Conservation (phyloP, 768 basidiomycete species). For the Suillus decipiens region DNA sequence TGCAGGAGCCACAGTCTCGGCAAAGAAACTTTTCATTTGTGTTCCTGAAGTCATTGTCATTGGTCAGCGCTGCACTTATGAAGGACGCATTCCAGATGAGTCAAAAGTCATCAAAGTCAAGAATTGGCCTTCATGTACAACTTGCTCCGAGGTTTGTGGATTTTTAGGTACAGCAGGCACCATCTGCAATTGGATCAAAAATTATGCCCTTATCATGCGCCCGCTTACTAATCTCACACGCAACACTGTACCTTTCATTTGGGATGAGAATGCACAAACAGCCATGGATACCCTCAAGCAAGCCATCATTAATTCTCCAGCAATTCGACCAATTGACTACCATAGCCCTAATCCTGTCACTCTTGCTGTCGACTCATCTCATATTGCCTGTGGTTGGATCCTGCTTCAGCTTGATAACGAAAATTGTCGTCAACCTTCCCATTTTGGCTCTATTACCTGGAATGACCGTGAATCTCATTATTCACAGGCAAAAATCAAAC, state of each 20-base stretch:
- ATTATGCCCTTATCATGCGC: conserved; percentile 26
- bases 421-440: conserved; percentile 23
- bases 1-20: no score
- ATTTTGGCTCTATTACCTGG: conserved; percentile 41
- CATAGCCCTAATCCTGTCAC: conserved; percentile 23
- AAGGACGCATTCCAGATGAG: no score
- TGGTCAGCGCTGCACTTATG: no score
- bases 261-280: no score
- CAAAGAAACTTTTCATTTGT: no score
- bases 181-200: conserved; percentile 32
- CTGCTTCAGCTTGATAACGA: conserved; percentile 25
- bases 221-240: conserved; percentile 19
- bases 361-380: conserved; percentile 29
- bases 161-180: conserved; percentile 35
- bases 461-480: conserved; percentile 22
- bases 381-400: conserved; percentile 37
- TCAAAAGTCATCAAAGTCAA: no score
- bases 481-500: conserved; percentile 28
- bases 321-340: conserved; percentile 37
- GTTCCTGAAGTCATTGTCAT: no score
- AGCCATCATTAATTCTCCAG: conserved; percentile 24
- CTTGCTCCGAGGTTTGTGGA: conserved; percentile 25
- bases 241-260: no score
- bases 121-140: conserved; percentile 24
- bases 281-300: conserved; percentile 24